phyloP scores from a whole-genome alignment of 176 grass and related monocot species.

The Luzula sylvatica region DNA sequence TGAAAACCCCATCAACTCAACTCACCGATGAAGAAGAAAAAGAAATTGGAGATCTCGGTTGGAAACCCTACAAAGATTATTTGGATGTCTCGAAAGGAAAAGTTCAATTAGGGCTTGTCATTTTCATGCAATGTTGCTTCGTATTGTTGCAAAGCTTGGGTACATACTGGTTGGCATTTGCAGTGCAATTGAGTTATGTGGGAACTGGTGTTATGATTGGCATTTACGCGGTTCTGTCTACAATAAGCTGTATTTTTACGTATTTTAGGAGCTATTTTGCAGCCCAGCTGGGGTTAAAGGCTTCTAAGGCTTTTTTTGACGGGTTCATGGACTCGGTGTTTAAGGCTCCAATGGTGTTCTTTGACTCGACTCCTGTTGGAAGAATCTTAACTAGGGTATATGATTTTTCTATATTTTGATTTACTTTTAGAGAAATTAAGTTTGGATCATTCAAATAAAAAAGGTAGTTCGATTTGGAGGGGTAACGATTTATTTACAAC shows the following conservation, averaged over 20 bases:
- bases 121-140: slow-evolving; percentile 30
- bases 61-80: slow-evolving; percentile 84
- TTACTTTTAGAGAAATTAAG: not conserved
- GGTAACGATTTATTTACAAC: too few species aligned
- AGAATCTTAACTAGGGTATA: slow-evolving; percentile 87
- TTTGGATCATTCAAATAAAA: too few species aligned
- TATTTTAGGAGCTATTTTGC: slow-evolving; percentile 48
- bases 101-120: slow-evolving; percentile 31
- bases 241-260: slow-evolving; percentile 46
- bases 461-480: too few species aligned
- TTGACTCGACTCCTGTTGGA: slow-evolving; percentile 86
- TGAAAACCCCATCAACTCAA: slow-evolving; percentile 32
- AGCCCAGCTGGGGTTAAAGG: slow-evolving; percentile 49
- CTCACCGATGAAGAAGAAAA: slow-evolving; percentile 71
- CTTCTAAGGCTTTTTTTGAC: slow-evolving; percentile 79
- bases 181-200: slow-evolving; percentile 44
- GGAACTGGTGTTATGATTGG: slow-evolving; percentile 49
- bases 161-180: slow-evolving; percentile 69
- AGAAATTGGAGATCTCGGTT: slow-evolving; percentile 68
- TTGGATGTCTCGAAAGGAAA: slow-evolving; percentile 48
- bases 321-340: slow-evolving; percentile 75
- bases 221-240: slow-evolving; percentile 57
- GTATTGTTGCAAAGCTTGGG: slow-evolving; percentile 45
- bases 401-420: not conserved
- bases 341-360: slow-evolving; percentile 87